phyloP scores from a whole-genome alignment of 1,139 yeast genomes.

The Saccharomycopsis crataegensis region DNA sequence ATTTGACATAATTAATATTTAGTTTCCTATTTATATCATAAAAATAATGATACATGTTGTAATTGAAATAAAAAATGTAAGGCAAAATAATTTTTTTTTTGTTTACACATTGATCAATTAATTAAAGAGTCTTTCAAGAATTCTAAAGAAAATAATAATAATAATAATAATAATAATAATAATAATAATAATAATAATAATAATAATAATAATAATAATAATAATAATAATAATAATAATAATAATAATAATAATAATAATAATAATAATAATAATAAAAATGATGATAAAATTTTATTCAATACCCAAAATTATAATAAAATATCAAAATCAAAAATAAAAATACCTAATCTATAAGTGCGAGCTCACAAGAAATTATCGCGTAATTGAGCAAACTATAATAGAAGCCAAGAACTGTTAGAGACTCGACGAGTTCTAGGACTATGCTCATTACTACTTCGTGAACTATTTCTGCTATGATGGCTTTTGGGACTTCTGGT shows the following conservation, averaged over 20 bases:
- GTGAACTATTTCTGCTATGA: background rate
- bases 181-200: background rate
- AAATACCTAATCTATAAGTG: background rate
- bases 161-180: background rate
- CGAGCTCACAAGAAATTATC: too few relatives aligned
- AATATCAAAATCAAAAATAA: background rate
- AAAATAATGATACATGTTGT: background rate
- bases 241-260: background rate
- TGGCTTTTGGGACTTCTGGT: background rate
- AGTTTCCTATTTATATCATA: background rate
- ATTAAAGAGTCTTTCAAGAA: too few relatives aligned
- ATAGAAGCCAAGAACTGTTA: constrained; percentile 11
- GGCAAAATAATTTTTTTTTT: background rate
- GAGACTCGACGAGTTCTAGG: constrained; percentile 1
- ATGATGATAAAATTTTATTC: background rate
- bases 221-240: constrained; percentile 29
- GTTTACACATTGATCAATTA: background rate
- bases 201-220: constrained; percentile 27
- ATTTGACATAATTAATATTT: background rate
- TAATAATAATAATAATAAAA: background rate
- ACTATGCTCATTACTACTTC: background rate
- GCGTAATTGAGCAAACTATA: background rate
- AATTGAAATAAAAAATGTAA: background rate
- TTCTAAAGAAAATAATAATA: background rate
- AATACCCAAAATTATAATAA: too few relatives aligned